Percentiles rank a stretch among this genome's conserved stretches.
Conservation (phyloP, 108 stramenopile species). For the Nitzschia putrida region DNA sequence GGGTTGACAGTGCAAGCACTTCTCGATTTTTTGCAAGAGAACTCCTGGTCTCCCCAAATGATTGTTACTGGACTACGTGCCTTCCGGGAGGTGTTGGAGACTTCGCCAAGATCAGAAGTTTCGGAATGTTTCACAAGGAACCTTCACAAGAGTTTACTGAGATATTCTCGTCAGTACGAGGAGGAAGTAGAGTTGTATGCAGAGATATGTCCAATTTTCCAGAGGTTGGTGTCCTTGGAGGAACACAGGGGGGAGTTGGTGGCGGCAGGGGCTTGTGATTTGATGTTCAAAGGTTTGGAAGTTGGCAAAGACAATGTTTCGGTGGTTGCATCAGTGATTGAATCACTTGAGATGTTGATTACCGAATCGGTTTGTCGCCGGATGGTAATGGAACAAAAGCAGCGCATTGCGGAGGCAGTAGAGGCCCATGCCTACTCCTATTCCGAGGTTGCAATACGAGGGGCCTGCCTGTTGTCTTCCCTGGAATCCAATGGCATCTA, state of each 20-base stretch:
- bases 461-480: too few relatives aligned
- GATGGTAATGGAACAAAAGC: neutral
- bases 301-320: constrained; percentile 3
- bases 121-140: neutral
- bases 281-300: constrained; percentile 12
- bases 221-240: neutral
- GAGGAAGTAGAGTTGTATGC: neutral
- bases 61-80: constrained; percentile 5
- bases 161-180: neutral
- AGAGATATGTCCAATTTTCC: constrained; percentile 2
- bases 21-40: constrained; percentile 19
- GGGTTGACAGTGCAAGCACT: constrained; percentile 12
- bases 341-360: neutral
- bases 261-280: constrained; percentile 15
- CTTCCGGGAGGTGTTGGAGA: neutral
- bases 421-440: neutral
- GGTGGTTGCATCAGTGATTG: neutral
- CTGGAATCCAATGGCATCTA: too few relatives aligned
- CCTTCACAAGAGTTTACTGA: neutral
- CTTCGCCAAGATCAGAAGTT: too few relatives aligned
- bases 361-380: neutral
- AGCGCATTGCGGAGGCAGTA: constrained; percentile 4
- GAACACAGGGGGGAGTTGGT: constrained; percentile 1
- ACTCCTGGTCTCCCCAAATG: constrained; percentile 26
- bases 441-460: constrained; percentile 2